These are phyloP conservation scores for Epichloe hybrida DNA, from an alignment of 2,329 filamentous ascomycete genomes.

Conservation along the genomic window DNA sequence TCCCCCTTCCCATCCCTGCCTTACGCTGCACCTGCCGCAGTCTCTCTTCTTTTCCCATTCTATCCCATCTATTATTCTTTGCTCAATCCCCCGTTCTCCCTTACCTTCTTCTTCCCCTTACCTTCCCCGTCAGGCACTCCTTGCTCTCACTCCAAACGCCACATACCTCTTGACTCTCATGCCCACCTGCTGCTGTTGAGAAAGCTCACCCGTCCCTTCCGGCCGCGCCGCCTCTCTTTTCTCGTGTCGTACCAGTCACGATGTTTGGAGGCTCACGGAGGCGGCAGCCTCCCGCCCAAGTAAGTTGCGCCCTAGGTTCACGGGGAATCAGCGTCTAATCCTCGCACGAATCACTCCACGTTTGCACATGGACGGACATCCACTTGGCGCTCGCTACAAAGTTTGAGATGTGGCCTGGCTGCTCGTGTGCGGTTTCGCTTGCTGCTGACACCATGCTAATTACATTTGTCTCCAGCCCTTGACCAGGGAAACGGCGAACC, in stretches of 20 bases:
- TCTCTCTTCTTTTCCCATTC: not conserved
- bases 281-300: conserved; percentile 33
- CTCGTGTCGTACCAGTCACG: conserved; percentile 5
- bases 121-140: not conserved
- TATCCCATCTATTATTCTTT: not conserved
- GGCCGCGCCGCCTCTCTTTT: not conserved
- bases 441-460: not conserved
- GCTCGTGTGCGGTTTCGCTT: not conserved
- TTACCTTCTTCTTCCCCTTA: not conserved
- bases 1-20: not conserved
- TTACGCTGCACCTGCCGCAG: not conserved
- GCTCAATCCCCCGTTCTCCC: not conserved
- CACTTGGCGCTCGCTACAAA: not conserved
- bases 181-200: conserved; percentile 8
- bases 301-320: conserved; percentile 19
- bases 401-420: too few species aligned
- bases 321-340: too few species aligned
- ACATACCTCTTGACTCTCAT: conserved; percentile 4
- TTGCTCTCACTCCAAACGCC: not conserved
- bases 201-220: conserved; percentile 2
- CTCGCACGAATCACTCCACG: not conserved
- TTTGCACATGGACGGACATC: not conserved
- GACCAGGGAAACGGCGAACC: conserved; percentile 49
- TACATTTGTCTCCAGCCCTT: conserved; percentile 35
- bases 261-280: conserved; percentile 40